Percentiles rank a stretch among this genome's conserved stretches.
These are phyloP conservation scores for Acanthochlamys bracteata DNA, from an alignment of 106 monocot genomes.

Conservation along the genomic window DNA sequence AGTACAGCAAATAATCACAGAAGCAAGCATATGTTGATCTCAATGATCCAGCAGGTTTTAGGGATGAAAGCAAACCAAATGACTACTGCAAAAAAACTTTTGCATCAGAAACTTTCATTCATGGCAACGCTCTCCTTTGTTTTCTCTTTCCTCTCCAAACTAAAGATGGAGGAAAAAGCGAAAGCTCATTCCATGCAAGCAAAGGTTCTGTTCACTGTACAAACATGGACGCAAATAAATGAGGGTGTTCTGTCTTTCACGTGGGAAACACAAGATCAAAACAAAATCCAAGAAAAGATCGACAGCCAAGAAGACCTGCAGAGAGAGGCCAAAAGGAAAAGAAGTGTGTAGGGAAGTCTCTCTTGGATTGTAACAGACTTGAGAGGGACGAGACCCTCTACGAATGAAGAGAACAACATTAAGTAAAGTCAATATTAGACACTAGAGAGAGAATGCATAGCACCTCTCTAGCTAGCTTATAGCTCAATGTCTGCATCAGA, in stretches of 20 bases:
- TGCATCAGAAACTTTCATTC: background rate
- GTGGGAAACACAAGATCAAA: conserved; percentile 53
- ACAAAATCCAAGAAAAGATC: conserved; percentile 43
- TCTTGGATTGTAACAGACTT: conserved; percentile 29
- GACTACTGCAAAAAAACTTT: background rate
- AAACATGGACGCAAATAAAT: conserved; percentile 29
- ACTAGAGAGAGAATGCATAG: background rate
- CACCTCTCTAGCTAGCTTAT: too few species aligned
- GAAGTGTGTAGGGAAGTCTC: conserved; percentile 1
- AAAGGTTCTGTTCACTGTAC: conserved; percentile 4
- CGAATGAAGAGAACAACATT: conserved; percentile 13
- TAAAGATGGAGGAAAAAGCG: conserved; percentile 7
- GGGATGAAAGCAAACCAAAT: background rate
- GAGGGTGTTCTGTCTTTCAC: conserved; percentile 30
- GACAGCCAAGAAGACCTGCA: conserved; percentile 20
- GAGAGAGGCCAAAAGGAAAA: conserved; percentile 27
- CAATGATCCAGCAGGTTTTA: background rate
- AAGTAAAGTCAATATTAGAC: conserved; percentile 21
- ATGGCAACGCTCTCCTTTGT: background rate
- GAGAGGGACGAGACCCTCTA: conserved; percentile 30
- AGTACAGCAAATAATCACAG: background rate
- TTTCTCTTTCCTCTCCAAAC: background rate
- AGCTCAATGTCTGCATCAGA: background rate
- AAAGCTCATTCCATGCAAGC: background rate
- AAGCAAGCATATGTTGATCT: background rate